phyloP scores from a whole-genome alignment of 768 basidiomycete species.

The Hebeloma cylindrosporum region DNA sequence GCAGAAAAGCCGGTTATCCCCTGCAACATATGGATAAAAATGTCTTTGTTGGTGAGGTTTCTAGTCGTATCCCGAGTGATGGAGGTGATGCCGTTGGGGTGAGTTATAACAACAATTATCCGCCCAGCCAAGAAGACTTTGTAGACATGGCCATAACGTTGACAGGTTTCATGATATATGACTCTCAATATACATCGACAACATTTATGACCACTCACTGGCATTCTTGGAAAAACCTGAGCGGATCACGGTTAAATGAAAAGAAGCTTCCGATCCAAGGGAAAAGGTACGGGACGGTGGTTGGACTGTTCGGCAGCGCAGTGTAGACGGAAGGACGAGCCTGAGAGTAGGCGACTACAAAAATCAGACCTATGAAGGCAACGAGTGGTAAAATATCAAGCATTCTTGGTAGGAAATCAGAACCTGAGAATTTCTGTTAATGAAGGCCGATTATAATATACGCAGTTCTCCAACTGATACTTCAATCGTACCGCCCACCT shows the following conservation, averaged over 20 bases:
- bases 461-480: no score
- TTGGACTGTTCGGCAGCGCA: conserved; percentile 3
- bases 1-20: background rate
- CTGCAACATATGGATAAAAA: background rate
- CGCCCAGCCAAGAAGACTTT: conserved; percentile 1
- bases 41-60: background rate
- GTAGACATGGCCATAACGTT: conserved; percentile 1
- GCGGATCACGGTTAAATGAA: conserved; percentile 3
- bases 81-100: conserved; percentile 1
- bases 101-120: conserved; percentile 2
- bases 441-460: no score
- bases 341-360: no score
- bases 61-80: conserved; percentile 1
- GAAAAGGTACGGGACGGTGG: conserved; percentile 1
- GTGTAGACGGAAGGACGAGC: no score
- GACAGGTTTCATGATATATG: background rate
- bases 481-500: no score
- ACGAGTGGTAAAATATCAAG: no score
- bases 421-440: no score
- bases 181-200: background rate
- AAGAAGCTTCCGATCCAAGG: conserved; percentile 7
- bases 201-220: conserved; percentile 1
- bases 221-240: conserved; percentile 2
- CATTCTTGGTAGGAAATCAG: no score
- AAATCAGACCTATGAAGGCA: no score